phyloP scores from a whole-genome alignment of 257 asterid species.

The Nicotiana noctiflora region DNA sequence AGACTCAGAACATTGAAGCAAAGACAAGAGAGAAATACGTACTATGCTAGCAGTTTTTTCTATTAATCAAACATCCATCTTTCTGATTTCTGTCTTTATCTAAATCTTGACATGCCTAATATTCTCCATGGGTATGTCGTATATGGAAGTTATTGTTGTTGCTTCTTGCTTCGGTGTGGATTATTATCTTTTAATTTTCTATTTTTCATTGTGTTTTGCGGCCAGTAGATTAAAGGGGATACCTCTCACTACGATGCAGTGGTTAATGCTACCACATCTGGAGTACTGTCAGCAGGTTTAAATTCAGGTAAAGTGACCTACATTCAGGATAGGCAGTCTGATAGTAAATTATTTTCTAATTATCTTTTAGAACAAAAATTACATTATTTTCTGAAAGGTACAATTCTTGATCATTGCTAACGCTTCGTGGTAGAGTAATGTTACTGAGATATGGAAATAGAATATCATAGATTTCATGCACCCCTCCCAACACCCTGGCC shows the following conservation, averaged over 20 bases:
- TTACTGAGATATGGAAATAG: not conserved
- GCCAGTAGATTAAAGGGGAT: conserved; percentile 74
- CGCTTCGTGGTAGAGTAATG: not conserved
- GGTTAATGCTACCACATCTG: conserved; percentile 91
- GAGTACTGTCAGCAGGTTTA: conserved; percentile 84
- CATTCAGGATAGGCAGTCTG: not conserved
- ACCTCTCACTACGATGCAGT: conserved; percentile 95
- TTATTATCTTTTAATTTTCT: not conserved
- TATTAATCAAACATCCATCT: not conserved
- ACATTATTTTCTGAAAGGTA: not conserved
- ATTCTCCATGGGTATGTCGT: not conserved
- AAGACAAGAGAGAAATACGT: not conserved
- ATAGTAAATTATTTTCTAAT: not conserved
- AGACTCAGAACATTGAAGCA: not conserved
- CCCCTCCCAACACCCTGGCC: too few species aligned
- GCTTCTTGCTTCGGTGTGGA: not conserved
- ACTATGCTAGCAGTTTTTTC: not conserved
- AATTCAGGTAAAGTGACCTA: conserved; percentile 46
- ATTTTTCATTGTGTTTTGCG: conserved; percentile 13
- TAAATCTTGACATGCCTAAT: not conserved
- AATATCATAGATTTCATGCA: not conserved
- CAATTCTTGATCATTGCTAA: not conserved
- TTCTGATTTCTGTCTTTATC: not conserved
- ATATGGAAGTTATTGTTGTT: not conserved
- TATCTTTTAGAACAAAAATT: not conserved